Evolutionary conservation across 163 green algal species (phyloP).

Genomic region (Scenedesmus sp.): DNA sequence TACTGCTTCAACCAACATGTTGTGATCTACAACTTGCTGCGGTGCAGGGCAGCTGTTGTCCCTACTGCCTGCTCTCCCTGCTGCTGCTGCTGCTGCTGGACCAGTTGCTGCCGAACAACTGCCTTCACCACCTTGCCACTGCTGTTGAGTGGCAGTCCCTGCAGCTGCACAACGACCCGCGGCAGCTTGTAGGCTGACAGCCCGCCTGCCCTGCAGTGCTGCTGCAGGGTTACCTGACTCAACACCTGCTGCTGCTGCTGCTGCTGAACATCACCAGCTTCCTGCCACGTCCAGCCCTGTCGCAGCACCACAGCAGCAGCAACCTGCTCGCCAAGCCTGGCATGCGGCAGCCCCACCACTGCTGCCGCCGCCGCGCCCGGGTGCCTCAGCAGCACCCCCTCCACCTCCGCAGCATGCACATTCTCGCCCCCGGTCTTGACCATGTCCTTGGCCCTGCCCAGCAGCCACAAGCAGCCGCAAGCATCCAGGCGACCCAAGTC

Average conservation of each 20-base stretch:
- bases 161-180: constrained; percentile 47
- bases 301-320: constrained; percentile 70
- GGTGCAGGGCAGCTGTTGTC: not conserved
- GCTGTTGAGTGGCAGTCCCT: constrained; percentile 55
- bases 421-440: constrained; percentile 93
- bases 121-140: constrained; percentile 61
- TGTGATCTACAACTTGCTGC: not conserved
- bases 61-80: not conserved
- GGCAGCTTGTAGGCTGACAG: constrained; percentile 71
- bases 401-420: constrained; percentile 89
- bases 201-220: constrained; percentile 48
- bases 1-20: no score
- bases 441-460: constrained; percentile 88
- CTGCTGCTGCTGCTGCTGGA: constrained; percentile 20
- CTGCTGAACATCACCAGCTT: not conserved
- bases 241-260: constrained; percentile 26
- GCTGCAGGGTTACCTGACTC: constrained; percentile 51
- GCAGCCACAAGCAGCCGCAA: constrained; percentile 78
- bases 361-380: constrained; percentile 74
- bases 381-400: constrained; percentile 73
- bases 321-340: constrained; percentile 80
- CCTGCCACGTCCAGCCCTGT: constrained; percentile 57
- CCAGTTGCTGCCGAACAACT: not conserved
- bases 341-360: constrained; percentile 84
- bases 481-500: constrained; percentile 83